Percentiles rank a stretch among this genome's conserved stretches.
Evolutionary conservation across 2,329 filamentous ascomycete genomes (phyloP).

Genomic region (Beauveria sp.): DNA sequence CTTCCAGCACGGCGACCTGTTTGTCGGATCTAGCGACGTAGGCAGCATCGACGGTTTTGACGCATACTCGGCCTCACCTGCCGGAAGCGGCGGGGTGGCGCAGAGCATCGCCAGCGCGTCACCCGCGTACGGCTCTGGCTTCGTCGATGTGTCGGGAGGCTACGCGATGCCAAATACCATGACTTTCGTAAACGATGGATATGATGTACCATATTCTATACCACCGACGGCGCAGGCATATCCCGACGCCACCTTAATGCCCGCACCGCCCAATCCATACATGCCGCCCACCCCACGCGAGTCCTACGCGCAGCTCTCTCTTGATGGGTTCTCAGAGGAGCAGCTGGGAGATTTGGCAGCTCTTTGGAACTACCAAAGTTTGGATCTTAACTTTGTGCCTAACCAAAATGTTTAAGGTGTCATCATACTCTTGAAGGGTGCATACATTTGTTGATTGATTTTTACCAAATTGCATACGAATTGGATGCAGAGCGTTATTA

Average conservation of each 20-base stretch:
- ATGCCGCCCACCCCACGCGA: slow-evolving; percentile 14
- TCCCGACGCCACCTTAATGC: background rate
- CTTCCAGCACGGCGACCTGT: background rate
- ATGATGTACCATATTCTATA: slow-evolving; percentile 3
- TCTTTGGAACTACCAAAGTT: slow-evolving; percentile 27
- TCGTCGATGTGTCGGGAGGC: background rate
- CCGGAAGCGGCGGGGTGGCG: background rate
- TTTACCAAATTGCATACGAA: background rate
- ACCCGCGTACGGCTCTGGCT: background rate
- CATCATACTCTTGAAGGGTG: background rate
- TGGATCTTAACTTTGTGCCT: slow-evolving; percentile 23
- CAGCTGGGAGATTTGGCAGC: slow-evolving; percentile 26
- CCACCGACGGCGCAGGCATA: background rate
- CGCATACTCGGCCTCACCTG: background rate
- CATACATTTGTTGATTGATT: background rate
- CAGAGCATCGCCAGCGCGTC: slow-evolving; percentile 1
- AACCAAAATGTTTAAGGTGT: background rate
- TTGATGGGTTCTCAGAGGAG: slow-evolving; percentile 24
- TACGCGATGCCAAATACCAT: background rate
- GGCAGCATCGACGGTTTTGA: slow-evolving; percentile 10
- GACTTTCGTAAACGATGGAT: background rate
- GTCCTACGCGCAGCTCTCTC: slow-evolving; percentile 14
- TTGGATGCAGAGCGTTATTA: background rate
- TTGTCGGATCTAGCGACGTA: slow-evolving; percentile 6
- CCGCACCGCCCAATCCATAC: slow-evolving; percentile 4